Conservation (phyloP, 371 early-diverging fungal genomes). For the Haplosporangium sp. region DNA sequence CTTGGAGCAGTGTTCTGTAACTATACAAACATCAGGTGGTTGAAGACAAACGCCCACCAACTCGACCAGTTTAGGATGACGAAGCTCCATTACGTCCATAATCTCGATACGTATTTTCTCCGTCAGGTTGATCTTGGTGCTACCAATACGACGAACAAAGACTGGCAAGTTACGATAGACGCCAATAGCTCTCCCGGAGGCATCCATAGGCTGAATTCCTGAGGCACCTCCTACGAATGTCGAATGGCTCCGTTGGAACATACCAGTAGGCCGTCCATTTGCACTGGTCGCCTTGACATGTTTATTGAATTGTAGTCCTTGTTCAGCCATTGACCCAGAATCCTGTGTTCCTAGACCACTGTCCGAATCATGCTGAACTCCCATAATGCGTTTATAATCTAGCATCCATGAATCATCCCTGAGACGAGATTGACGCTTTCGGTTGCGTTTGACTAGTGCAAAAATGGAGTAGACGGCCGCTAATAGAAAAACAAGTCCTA, state of each 20-base stretch:
- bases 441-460: slow-evolving; percentile 20
- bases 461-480: neutral
- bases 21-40: slow-evolving; percentile 59
- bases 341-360: slow-evolving; percentile 39
- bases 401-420: slow-evolving; percentile 54
- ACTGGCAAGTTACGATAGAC: slow-evolving; percentile 54
- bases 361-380: slow-evolving; percentile 44
- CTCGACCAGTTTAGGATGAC: slow-evolving; percentile 61
- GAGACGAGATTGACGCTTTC: slow-evolving; percentile 38
- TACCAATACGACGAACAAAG: slow-evolving; percentile 51
- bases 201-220: slow-evolving; percentile 54
- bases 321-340: slow-evolving; percentile 27
- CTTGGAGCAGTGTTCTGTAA: slow-evolving; percentile 60
- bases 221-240: slow-evolving; percentile 46
- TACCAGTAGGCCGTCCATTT: slow-evolving; percentile 23
- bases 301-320: neutral
- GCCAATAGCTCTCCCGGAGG: slow-evolving; percentile 44
- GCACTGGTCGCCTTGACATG: neutral
- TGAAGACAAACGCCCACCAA: slow-evolving; percentile 61
- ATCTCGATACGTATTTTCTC: slow-evolving; percentile 40
- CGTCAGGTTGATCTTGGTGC: slow-evolving; percentile 46
- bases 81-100: slow-evolving; percentile 56
- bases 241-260: slow-evolving; percentile 51
- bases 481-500: slow-evolving; percentile 19
- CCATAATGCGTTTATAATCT: slow-evolving; percentile 50